Conservation (phyloP, 148 eudicot genomes). For the Mesembryanthemum crystallinum region DNA sequence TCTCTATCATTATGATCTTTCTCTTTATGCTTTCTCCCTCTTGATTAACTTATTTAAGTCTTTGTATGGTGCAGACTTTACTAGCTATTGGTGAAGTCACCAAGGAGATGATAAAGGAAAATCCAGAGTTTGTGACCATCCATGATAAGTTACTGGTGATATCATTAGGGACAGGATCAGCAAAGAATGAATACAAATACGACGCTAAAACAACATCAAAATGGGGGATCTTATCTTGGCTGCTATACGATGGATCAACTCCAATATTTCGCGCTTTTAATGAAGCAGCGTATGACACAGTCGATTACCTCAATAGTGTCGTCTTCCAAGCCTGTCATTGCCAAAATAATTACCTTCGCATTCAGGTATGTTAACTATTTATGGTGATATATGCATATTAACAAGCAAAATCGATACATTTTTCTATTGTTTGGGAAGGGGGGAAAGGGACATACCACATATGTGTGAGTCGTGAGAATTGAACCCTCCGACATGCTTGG, state of each 20-base stretch:
- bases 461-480: too few species aligned
- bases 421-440: too few species aligned
- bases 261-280: slow-evolving; percentile 28
- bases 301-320: slow-evolving; percentile 28
- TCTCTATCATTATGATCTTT: background rate
- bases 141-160: slow-evolving; percentile 37
- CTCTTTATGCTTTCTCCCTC: background rate
- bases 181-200: slow-evolving; percentile 30
- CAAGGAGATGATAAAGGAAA: slow-evolving; percentile 30
- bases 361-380: slow-evolving; percentile 27
- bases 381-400: too few species aligned
- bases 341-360: slow-evolving; percentile 34
- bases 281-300: slow-evolving; percentile 34
- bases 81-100: slow-evolving; percentile 45
- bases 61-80: slow-evolving; percentile 23
- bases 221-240: slow-evolving; percentile 43
- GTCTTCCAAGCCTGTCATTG: slow-evolving; percentile 34
- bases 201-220: slow-evolving; percentile 37
- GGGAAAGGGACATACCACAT: too few species aligned
- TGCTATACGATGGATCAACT: slow-evolving; percentile 25
- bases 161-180: slow-evolving; percentile 55
- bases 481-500: too few species aligned
- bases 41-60: background rate
- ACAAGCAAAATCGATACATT: too few species aligned
- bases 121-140: slow-evolving; percentile 25